Base-by-base conservation (phyloP, 1,284 basidiomycete genomes). In the Vanrija humicola region DNA sequence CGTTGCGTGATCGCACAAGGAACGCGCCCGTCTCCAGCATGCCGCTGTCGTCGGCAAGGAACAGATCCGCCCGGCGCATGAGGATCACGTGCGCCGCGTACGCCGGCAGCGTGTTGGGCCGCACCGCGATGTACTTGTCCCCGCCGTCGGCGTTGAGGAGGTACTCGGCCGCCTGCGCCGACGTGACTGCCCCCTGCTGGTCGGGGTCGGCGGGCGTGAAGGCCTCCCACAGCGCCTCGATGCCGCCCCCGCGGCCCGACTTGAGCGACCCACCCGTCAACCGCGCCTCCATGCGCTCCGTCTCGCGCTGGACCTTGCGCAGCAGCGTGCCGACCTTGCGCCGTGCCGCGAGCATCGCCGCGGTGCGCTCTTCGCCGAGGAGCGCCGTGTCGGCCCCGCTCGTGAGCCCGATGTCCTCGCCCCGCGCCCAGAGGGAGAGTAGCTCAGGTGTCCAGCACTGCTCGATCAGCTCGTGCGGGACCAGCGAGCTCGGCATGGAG, bases 1-100 rank as follows among this genome's bases (percentile, higher is more conserved):
- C 83, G 0, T 77, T 76, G 28, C 77, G 73, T 1, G 89, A 87
- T 3, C 92, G 84, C 39, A 94, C 82, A 38, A 81, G 70, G 76
- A 94, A 92, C 0, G 68, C 77, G 48, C 86, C 84, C 4, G 78
- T 79, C 14, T 77, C 65, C 43, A 83, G 78, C 73, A 89, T 89
- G 38, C 79, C 75, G 29, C 77, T 72, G 21, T 78, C 72, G 50
- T 84, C 81, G 0, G 86, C 83, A 19, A 88, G 69, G 63, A 89
- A 98, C 46, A 86, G 76, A 18, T 82, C 67, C 1, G 84, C 71
- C 14, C 82, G 77, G 9, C 78, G 72, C 84, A 95, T 87, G 59
- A 97, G 76, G 58, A 86, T 81, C 54, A 82, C 81, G 74, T 96
- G 91, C 0, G 86, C 80, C 0, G 87, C 89, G 58, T 89, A 83